These are phyloP conservation scores for Penicillium mononematosum DNA, from an alignment of 495 filamentous ascomycete species.

Conservation along the genomic window DNA sequence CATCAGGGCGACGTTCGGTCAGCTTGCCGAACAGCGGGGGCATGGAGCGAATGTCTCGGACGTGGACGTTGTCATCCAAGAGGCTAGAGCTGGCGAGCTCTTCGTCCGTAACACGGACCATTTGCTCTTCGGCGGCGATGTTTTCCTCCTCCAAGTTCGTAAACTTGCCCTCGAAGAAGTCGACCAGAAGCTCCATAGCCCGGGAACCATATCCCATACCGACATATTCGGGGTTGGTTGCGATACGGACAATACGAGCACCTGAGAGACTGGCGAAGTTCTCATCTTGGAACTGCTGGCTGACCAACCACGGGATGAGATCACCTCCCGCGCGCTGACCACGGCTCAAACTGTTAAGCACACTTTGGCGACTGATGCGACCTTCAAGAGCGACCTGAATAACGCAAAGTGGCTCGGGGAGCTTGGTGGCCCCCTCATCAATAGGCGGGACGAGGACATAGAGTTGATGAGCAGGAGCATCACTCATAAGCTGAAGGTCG, in stretches of 20 bases:
- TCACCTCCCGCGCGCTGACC: slow-evolving; percentile 91
- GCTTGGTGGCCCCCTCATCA: slow-evolving; percentile 66
- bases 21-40: slow-evolving; percentile 91
- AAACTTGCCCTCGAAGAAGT: slow-evolving; percentile 96
- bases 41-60: slow-evolving; percentile 87
- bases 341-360: slow-evolving; percentile 82
- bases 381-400: slow-evolving; percentile 95
- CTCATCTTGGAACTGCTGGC: slow-evolving; percentile 97
- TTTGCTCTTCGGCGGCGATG: slow-evolving; percentile 49
- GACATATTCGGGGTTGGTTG: slow-evolving; percentile 93
- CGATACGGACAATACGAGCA: slow-evolving; percentile 89
- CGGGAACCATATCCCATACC: slow-evolving; percentile 92
- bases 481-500: slow-evolving; percentile 95
- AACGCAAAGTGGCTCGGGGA: slow-evolving; percentile 93
- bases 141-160: slow-evolving; percentile 70
- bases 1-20: slow-evolving; percentile 74
- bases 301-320: slow-evolving; percentile 96
- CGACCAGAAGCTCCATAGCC: slow-evolving; percentile 77
- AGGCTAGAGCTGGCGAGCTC: slow-evolving; percentile 78
- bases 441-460: slow-evolving; percentile 92
- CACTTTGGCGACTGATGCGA: slow-evolving; percentile 87
- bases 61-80: slow-evolving; percentile 80
- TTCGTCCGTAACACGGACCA: slow-evolving; percentile 78
- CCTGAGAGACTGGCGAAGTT: slow-evolving; percentile 93
- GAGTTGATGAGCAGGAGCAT: slow-evolving; percentile 95